Base-by-base conservation (phyloP, 306 rosid species). In the Herpetospermum pedunculosum region DNA sequence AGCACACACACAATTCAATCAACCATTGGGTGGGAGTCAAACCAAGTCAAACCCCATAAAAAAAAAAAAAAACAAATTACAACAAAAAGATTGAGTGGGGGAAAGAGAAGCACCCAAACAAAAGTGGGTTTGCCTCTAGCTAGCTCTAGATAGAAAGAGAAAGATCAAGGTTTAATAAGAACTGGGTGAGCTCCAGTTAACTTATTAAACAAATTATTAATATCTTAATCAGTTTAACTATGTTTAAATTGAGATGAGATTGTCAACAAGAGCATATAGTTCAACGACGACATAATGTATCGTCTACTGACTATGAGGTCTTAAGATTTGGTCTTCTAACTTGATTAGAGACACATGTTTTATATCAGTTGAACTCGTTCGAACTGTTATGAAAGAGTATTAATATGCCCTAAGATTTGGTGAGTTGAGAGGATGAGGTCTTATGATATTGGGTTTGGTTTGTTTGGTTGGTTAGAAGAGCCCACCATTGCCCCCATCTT, bases 401-500 rank as follows among this genome's bases (percentile, higher is more conserved):
- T n/a, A n/a, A n/a, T n/a, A n/a, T n/a, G n/a, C n/a, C 50, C 50
- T 46, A 46, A 46, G 2, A 0, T 48, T 48, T n/a, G 11, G 54
- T 50, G 57, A 50, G 13, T 8, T 52, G 58, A 52, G 58, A 3
- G 80, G 80, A 80, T 59, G 77, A 85, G 80, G 76, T 48, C 84
- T 80, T 78, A 80, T 88, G 85, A 80, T 81, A 80, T 83, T 68
- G 38, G 50, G 46, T 40, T 63, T 57, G 80, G 85, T 77, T 79
- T n/a, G n/a, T n/a, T 49, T n/a, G 69, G 69, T 65, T 68, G 53
- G 73, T 25, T 43, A 38, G 83, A 84, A 90, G 89, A 84, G 75
- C 82, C 88, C 85, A 87, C 88, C 91, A 82, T 34, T 69, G 79
- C 25, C 79, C 76, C 75, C 78, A 30, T 86, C 74, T 80, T 34